Evolutionary conservation across 805 yeast species (phyloP), one percentile per base, ranked within the genome.

Genomic region (Barnettozyma vustinii): DNA sequence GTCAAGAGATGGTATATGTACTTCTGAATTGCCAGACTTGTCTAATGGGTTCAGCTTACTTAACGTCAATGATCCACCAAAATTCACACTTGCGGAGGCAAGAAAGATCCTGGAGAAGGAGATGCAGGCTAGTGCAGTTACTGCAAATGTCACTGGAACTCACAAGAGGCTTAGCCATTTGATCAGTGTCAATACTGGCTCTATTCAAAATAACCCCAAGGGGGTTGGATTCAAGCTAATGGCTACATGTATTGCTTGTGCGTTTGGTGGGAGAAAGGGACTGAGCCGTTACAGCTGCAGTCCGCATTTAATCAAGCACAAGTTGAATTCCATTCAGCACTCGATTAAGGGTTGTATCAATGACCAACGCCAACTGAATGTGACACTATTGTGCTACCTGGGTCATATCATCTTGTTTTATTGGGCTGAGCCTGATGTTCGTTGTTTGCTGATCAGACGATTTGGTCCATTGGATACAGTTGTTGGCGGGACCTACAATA

Each of bases 221-320:
- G 45, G 37, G 5, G 48, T 50, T 51, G 57, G 52, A 3, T 33
- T 40, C 32, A 52, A 46, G 37, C 48, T 54, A 25, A 12, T 54
- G 10, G 32, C 48, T 1, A n/a, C 48, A 10, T 52, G 52, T 37
- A 35, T 54, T 5, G 18, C 44, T 8, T 46, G 51, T 37, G 53
- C 57, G n/a, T 50, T 51, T 48, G 55, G 54, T 16, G 55, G 57
- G 7, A 42, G 48, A 16, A 25, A 9, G 13, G 53, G 52, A 2
- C 19, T 45, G 4, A 9, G 9, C 3, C 30, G 25, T 23, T 23
- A 23, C 8, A 8, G 8, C 7, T 5, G 25, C 25, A 23, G 25
- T 23, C 8, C 25, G 45, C 25, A 32, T 5, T 7, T 21, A 10
- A 21, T 4, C 12, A 30, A 46, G 27, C 8, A 25, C 4, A 18